Evolutionary conservation across 176 grass and related monocot species (phyloP), one percentile per base, ranked within the genome.

Genomic region (Phragmites australis): DNA sequence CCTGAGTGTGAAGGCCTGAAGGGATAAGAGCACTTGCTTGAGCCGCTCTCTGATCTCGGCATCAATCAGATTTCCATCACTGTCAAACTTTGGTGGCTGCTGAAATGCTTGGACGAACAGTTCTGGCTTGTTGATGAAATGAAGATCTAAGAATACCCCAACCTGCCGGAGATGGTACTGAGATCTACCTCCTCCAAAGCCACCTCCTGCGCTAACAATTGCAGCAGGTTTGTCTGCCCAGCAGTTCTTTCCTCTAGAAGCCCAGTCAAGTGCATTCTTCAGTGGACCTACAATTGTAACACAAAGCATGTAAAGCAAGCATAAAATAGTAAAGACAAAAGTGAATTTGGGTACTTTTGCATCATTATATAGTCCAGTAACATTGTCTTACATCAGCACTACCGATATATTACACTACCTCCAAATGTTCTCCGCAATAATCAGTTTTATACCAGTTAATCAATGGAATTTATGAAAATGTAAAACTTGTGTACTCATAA

Each of bases 241-340:
- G 41, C 81, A 86, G 65, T 97, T 94, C 12, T 88, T 81, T 45
- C 82, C 76, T 72, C 92, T 94, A 29, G 94, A 97, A 29, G 89
- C 94, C 94, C 94, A 94, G 71, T 97, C 94, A 70, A 94, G 87
- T 79, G 94, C 92, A 71, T 97, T 97, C 92, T 97, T 97, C 83
- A 97, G 63, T 53, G 85, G 92, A 69, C 62, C 94, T 97, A 30
- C 44, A 85, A 58, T 61, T 80, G 21, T 17, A 46, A 69, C 31
- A 42, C 10, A 68, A 29, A 60, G 0, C 15, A 43, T 80, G 68
- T 65, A 30, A 73, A 57, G 4, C 16, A 58, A 72, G 17, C 56
- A 42, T 25, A 77, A 45, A 48, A 71, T 30, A 50, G n/a, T 27
- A 27, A 29, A 29, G 6, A 71, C 19, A 8, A 51, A 63, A 1